Evolutionary conservation across 2,329 filamentous ascomycete genomes (phyloP).

Genomic region (Paraconiothyrium sp.): DNA sequence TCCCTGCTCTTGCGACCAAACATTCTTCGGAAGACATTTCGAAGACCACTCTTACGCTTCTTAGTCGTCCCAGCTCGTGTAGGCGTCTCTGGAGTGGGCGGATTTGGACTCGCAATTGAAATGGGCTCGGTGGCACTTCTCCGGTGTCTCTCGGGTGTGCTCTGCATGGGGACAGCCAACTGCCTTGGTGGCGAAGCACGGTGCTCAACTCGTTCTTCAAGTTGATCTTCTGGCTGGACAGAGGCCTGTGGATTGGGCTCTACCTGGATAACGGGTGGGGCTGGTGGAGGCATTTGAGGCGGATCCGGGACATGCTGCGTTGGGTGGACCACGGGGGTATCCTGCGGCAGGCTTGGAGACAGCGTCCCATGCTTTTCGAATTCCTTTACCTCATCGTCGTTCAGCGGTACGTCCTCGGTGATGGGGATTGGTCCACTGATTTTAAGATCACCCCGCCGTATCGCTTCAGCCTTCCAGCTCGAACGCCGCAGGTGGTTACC

Average conservation of each 20-base stretch:
- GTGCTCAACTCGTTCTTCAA: slow-evolving; percentile 19
- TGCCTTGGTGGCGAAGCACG: slow-evolving; percentile 28
- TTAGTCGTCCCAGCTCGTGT: slow-evolving; percentile 39
- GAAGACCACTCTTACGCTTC: slow-evolving; percentile 48
- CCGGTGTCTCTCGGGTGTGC: slow-evolving; percentile 36
- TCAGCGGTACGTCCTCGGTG: slow-evolving; percentile 46
- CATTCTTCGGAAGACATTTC: slow-evolving; percentile 50
- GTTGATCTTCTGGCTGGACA: slow-evolving; percentile 13
- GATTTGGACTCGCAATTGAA: slow-evolving; percentile 40
- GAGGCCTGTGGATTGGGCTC: slow-evolving; percentile 7
- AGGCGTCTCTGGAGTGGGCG: slow-evolving; percentile 41
- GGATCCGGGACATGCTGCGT: slow-evolving; percentile 25
- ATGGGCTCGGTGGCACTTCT: slow-evolving; percentile 36
- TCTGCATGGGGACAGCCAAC: slow-evolving; percentile 35
- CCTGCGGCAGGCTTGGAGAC: slow-evolving; percentile 25
- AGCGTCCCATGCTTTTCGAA: slow-evolving; percentile 35
- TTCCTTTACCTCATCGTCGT: slow-evolving; percentile 46
- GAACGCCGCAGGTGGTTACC: slow-evolving; percentile 39
- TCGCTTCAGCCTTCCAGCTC: slow-evolving; percentile 52
- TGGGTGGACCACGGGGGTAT: slow-evolving; percentile 26
- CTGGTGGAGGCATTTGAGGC: slow-evolving; percentile 29
- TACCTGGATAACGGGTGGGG: slow-evolving; percentile 7
- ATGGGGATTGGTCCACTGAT: slow-evolving; percentile 52
- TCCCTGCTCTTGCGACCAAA: slow-evolving; percentile 47
- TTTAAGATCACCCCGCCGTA: slow-evolving; percentile 49